These are phyloP conservation scores for Bruguiera sexangula DNA, from an alignment of 345 rosid genomes.

Conservation along the genomic window DNA sequence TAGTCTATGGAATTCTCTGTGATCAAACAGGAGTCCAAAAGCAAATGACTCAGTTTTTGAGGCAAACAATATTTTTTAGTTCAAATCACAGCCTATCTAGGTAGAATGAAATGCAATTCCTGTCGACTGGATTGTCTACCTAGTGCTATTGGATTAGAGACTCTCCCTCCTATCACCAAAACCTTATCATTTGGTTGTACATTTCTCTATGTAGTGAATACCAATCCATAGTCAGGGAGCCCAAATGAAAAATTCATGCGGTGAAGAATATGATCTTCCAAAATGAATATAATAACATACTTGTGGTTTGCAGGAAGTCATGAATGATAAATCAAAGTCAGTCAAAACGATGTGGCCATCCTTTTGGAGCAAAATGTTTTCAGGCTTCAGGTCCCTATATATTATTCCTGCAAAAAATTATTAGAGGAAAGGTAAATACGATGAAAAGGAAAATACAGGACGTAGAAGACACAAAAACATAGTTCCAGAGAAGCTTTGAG, in stretches of 20 bases:
- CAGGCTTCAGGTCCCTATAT: conserved; percentile 94
- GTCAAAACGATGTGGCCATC: conserved; percentile 81
- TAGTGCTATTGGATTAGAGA: no score
- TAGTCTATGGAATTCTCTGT: no score
- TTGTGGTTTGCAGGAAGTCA: conserved; percentile 71
- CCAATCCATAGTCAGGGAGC: background rate
- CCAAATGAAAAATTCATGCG: background rate
- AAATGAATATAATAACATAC: conserved; percentile 30
- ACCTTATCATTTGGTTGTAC: background rate
- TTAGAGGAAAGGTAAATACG: background rate
- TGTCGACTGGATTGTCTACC: no score
- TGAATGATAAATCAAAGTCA: conserved; percentile 89
- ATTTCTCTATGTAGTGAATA: background rate
- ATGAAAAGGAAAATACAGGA: background rate
- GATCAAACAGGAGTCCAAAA: no score
- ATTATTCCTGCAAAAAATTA: conserved; percentile 56
- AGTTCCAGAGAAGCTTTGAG: background rate
- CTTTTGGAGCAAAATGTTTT: conserved; percentile 78
- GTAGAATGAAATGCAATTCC: no score
- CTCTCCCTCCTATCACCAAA: no score
- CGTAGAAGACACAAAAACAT: background rate
- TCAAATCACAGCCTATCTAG: no score
- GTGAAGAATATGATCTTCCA: conserved; percentile 1
- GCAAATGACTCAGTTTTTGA: no score
- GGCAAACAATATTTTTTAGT: no score